phyloP scores from a whole-genome alignment of 2,329 filamentous ascomycete genomes.

The Harringtonia lauricola region DNA sequence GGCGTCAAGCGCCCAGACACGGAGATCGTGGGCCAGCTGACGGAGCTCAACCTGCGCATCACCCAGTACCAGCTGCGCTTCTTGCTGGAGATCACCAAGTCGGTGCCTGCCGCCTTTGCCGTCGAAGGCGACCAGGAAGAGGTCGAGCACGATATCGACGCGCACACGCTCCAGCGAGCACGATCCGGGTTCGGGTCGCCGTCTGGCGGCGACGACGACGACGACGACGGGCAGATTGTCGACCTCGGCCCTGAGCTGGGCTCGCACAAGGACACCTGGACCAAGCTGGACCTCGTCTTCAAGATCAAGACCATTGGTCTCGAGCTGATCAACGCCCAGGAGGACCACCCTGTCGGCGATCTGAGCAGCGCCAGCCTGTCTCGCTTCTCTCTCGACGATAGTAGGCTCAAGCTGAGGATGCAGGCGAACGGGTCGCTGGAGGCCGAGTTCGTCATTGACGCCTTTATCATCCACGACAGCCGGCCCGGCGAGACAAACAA shows the following conservation, averaged over 20 bases:
- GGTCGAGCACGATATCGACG: slow-evolving; percentile 56
- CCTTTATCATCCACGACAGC: slow-evolving; percentile 90
- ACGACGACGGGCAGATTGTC: slow-evolving; percentile 30
- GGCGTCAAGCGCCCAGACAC: slow-evolving; percentile 76
- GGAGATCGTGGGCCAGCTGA: slow-evolving; percentile 86
- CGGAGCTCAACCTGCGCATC: slow-evolving; percentile 79
- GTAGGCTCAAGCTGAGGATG: slow-evolving; percentile 83
- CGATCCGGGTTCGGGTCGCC: slow-evolving; percentile 24
- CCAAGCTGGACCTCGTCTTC: slow-evolving; percentile 86
- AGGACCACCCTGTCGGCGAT: slow-evolving; percentile 68
- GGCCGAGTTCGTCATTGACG: slow-evolving; percentile 84
- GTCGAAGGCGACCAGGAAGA: slow-evolving; percentile 55
- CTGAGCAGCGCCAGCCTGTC: slow-evolving; percentile 74
- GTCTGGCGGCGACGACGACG: not conserved
- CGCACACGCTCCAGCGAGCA: slow-evolving; percentile 37
- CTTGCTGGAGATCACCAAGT: slow-evolving; percentile 73
- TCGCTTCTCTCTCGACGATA: slow-evolving; percentile 88
- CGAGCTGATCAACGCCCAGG: slow-evolving; percentile 70
- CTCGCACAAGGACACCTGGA: slow-evolving; percentile 64
- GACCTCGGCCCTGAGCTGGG: slow-evolving; percentile 61
- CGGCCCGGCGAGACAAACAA: slow-evolving; percentile 85
- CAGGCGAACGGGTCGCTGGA: slow-evolving; percentile 85
- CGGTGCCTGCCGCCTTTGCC: slow-evolving; percentile 78
- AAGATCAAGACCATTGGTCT: slow-evolving; percentile 78
- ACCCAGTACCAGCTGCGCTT: slow-evolving; percentile 90